A percentile compares a stretch with the other conserved stretches of the same genome.
These are phyloP conservation scores for Xylariaceae sp. DNA, from an alignment of 2,329 filamentous ascomycete genomes.

Conservation along the genomic window DNA sequence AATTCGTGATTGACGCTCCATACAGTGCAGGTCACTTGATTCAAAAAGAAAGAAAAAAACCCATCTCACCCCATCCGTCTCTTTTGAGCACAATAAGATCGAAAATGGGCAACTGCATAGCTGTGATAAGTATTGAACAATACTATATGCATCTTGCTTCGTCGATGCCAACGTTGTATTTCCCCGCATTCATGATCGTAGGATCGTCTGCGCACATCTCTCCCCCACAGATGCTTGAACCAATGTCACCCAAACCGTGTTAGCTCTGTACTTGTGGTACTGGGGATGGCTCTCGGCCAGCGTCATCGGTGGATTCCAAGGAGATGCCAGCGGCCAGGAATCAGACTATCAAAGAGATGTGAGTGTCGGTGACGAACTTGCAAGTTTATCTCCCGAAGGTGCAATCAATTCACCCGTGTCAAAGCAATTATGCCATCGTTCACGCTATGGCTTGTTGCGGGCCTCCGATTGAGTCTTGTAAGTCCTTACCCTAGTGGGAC, in stretches of 20 bases:
- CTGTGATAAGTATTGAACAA: too few species aligned
- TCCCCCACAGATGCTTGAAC: not conserved
- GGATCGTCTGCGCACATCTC: not conserved
- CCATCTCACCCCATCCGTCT: too few species aligned
- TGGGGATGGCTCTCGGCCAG: not conserved
- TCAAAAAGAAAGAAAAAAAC: too few species aligned
- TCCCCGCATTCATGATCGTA: not conserved
- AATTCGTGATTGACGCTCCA: too few species aligned
- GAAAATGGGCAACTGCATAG: too few species aligned
- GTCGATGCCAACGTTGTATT: not conserved
- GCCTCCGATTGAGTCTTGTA: constrained; percentile 1
- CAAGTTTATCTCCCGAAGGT: not conserved
- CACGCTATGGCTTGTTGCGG: constrained; percentile 7
- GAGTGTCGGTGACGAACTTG: not conserved
- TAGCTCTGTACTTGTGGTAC: not conserved
- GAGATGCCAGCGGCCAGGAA: not conserved
- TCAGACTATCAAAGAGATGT: too few species aligned
- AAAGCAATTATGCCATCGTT: constrained; percentile 7
- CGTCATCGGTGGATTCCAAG: not conserved
- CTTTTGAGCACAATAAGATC: too few species aligned
- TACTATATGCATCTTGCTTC: too few species aligned
- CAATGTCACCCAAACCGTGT: not conserved
- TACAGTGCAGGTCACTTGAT: too few species aligned
- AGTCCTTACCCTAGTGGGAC: not conserved
- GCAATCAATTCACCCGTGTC: not conserved